Percentiles rank a stretch among this genome's conserved stretches.
Conservation (phyloP, 495 filamentous ascomycete species). For the Podospora didyma region DNA sequence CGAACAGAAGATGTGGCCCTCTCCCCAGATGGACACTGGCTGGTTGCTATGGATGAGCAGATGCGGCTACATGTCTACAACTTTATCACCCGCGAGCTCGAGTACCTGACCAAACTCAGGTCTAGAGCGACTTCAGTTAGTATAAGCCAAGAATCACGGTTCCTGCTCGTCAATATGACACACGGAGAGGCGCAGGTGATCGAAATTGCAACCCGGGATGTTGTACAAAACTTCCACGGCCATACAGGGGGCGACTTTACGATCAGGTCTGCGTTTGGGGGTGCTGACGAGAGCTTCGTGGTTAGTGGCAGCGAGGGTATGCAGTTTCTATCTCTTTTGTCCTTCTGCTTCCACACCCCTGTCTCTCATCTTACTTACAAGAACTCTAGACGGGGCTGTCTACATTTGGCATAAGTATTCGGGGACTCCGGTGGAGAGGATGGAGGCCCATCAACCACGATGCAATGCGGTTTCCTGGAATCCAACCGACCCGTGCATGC, state of each 20-base stretch:
- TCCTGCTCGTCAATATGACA: constrained; percentile 77
- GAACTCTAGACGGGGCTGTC: constrained; percentile 61
- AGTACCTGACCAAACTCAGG: constrained; percentile 65
- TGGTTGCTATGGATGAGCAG: constrained; percentile 73
- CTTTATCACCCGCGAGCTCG: constrained; percentile 64
- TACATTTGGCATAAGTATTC: constrained; percentile 90
- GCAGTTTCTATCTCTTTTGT: constrained; percentile 1
- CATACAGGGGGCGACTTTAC: constrained; percentile 68
- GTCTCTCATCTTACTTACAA: background rate
- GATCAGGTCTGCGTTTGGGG: constrained; percentile 80
- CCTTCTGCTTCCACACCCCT: background rate
- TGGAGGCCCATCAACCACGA: constrained; percentile 69
- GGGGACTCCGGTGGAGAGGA: constrained; percentile 65
- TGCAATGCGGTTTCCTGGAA: constrained; percentile 96
- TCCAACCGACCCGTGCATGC: constrained; percentile 74
- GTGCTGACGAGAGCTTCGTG: constrained; percentile 85
- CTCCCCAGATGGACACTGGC: constrained; percentile 69
- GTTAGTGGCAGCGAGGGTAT: constrained; percentile 89
- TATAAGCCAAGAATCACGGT: constrained; percentile 72
- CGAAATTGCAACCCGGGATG: constrained; percentile 67
- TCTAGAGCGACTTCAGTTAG: constrained; percentile 69
- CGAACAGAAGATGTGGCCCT: constrained; percentile 81
- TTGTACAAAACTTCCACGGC: constrained; percentile 69
- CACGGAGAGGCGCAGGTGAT: constrained; percentile 72
- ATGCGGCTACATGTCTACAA: constrained; percentile 77